phyloP scores from a whole-genome alignment of 305 asterid genomes.

The Lippia alba region DNA sequence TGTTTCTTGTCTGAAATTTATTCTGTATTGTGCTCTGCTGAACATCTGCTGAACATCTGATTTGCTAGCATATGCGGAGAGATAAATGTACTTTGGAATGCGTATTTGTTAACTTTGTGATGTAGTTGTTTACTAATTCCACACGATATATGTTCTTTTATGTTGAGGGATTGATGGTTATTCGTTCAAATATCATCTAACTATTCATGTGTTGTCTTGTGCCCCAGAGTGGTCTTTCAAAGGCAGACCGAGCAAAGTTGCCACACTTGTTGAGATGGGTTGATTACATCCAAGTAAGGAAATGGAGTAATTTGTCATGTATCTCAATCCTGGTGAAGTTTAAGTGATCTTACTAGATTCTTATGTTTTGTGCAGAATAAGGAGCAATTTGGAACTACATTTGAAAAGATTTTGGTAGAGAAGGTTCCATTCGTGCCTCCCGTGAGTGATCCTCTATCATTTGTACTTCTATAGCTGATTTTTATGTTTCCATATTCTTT shows the following conservation, averaged over 20 bases:
- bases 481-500: conserved; percentile 5
- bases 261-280: conserved; percentile 89
- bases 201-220: conserved; percentile 6
- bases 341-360: conserved; percentile 20
- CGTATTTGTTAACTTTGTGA: background rate
- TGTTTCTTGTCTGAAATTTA: background rate
- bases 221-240: conserved; percentile 62
- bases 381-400: conserved; percentile 48
- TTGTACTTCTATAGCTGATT: conserved; percentile 2
- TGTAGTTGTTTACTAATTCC: background rate
- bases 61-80: background rate
- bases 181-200: conserved; percentile 27
- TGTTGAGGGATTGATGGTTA: conserved; percentile 5
- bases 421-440: conserved; percentile 58
- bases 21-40: background rate
- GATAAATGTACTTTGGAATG: background rate
- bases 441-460: conserved; percentile 49
- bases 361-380: conserved; percentile 54
- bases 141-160: background rate
- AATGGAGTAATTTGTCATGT: background rate
- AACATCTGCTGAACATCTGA: too few relatives aligned
- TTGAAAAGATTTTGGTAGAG: conserved; percentile 52
- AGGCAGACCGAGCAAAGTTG: conserved; percentile 58
- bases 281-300: conserved; percentile 83
- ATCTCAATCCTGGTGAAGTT: background rate